Evolutionary conservation across 129 eudicot species (phyloP).

Genomic region (Saussurea involucrata): DNA sequence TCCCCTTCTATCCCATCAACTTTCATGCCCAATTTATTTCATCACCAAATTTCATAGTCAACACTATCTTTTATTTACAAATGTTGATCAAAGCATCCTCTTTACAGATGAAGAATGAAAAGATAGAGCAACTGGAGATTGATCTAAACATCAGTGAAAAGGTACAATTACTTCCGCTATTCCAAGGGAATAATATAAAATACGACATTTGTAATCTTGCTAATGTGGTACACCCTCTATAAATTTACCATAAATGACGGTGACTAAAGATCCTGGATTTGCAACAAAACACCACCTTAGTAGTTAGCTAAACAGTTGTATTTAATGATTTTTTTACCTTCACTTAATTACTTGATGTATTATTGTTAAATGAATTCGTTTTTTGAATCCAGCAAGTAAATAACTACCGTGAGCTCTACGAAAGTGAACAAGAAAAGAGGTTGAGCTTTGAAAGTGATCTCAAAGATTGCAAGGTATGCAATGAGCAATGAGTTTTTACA

Average conservation of each 20-base stretch:
- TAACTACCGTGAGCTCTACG: constrained; percentile 60
- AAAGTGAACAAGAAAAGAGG: constrained; percentile 65
- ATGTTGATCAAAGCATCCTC: constrained; percentile 17
- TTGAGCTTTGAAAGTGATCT: constrained; percentile 57
- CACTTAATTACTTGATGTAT: neutral
- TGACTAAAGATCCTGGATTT: neutral
- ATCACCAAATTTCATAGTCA: neutral
- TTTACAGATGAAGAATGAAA: constrained; percentile 65
- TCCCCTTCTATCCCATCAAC: neutral
- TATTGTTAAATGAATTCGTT: constrained; percentile 3
- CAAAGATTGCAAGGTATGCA: constrained; percentile 76
- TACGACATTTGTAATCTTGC: neutral
- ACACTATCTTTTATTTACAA: constrained; percentile 1
- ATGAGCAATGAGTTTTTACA: neutral
- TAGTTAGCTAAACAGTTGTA: neutral
- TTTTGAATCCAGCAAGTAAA: constrained; percentile 49
- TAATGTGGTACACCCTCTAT: neutral
- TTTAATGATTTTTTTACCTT: neutral
- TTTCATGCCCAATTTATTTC: constrained; percentile 4
- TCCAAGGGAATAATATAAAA: neutral
- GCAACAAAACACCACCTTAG: neutral
- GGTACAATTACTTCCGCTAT: constrained; percentile 33
- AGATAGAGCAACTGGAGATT: constrained; percentile 74
- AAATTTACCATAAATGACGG: neutral
- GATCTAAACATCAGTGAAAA: constrained; percentile 59